These are phyloP conservation scores for Fusarium nelsonii DNA, from an alignment of 2,329 filamentous ascomycete species.

Conservation along the genomic window DNA sequence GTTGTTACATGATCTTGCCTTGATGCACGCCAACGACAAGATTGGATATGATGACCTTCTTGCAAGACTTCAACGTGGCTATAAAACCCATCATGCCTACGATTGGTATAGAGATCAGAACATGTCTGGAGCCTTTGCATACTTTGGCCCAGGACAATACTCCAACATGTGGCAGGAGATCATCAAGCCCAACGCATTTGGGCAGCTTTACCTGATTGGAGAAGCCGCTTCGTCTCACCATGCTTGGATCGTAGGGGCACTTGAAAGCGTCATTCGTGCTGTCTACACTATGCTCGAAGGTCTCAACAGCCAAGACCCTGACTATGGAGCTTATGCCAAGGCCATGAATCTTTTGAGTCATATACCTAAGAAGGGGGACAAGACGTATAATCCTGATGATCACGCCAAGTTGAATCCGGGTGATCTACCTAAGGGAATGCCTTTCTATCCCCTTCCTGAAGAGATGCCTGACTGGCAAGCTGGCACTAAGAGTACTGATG, in stretches of 20 bases:
- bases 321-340: neutral
- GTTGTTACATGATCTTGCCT: neutral
- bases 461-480: neutral
- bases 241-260: constrained; percentile 40
- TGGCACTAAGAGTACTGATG: too few relatives aligned
- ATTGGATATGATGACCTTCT: too few relatives aligned
- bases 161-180: constrained; percentile 45
- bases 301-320: neutral
- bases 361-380: too few relatives aligned
- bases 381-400: neutral
- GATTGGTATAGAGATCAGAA: constrained; percentile 42
- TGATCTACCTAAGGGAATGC: neutral
- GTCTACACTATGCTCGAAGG: constrained; percentile 30
- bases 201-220: constrained; percentile 36
- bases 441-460: neutral
- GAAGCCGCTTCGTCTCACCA: constrained; percentile 41
- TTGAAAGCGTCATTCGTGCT: constrained; percentile 40
- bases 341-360: neutral
- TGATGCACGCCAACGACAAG: too few relatives aligned
- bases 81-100: constrained; percentile 28
- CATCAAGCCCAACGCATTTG: constrained; percentile 40
- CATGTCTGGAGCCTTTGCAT: constrained; percentile 43
- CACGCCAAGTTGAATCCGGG: too few relatives aligned
- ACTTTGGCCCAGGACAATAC: constrained; percentile 37
- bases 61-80: too few relatives aligned